Percentiles rank a stretch among this genome's conserved stretches.
These are phyloP conservation scores for Fraxinus albicans DNA, from an alignment of 305 asterid species.

Conservation along the genomic window DNA sequence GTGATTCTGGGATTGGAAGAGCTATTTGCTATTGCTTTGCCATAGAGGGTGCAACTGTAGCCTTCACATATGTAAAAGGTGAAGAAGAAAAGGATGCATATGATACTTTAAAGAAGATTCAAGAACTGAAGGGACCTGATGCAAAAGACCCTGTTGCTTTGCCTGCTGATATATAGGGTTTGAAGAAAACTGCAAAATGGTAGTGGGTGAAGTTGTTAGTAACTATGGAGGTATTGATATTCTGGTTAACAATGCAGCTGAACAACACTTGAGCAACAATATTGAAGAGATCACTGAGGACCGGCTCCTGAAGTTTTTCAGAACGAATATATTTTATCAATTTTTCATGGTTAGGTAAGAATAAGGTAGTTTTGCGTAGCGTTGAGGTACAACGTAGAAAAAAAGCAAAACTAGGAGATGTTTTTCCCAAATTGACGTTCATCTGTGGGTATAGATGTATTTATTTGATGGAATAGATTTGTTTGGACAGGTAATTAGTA, in stretches of 20 bases:
- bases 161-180: slow-evolving; percentile 22
- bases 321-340: slow-evolving; percentile 34
- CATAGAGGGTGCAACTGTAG: slow-evolving; percentile 34
- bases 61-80: slow-evolving; percentile 32
- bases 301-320: slow-evolving; percentile 22
- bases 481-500: neutral
- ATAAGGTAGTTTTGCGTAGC: neutral
- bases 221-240: slow-evolving; percentile 22
- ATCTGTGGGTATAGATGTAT: no score
- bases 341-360: slow-evolving; percentile 31
- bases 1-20: slow-evolving; percentile 40
- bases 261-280: slow-evolving; percentile 8
- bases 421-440: neutral
- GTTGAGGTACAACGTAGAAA: no score
- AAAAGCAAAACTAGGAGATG: neutral
- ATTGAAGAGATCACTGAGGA: slow-evolving; percentile 28
- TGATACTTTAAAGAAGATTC: slow-evolving; percentile 23
- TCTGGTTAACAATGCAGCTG: slow-evolving; percentile 30
- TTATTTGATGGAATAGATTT: neutral
- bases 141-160: slow-evolving; percentile 23
- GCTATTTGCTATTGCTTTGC: slow-evolving; percentile 33
- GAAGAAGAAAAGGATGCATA: slow-evolving; percentile 37
- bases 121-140: slow-evolving; percentile 8
- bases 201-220: slow-evolving; percentile 25
- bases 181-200: slow-evolving; percentile 32